Base-by-base conservation (phyloP, 2,329 filamentous ascomycete genomes). In the Monascus ruber region DNA sequence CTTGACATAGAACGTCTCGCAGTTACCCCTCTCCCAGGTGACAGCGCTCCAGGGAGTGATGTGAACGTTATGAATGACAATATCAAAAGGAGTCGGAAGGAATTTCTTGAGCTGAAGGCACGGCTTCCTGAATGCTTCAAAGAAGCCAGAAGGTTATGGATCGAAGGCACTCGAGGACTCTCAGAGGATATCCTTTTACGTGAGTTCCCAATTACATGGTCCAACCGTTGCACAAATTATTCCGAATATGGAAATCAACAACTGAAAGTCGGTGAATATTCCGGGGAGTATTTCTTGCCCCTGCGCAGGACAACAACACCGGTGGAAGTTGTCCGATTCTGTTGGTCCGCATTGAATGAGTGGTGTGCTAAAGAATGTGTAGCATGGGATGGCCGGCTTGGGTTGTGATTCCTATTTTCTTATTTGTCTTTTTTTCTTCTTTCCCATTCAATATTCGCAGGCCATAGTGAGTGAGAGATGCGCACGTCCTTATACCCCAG, bases 331-430 rank as follows among this genome's bases (percentile, higher is more conserved):
- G 63, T 68, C 6, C 56, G 62, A 4, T 70, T 70, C 47, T 64
- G 62, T 6, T 57, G 58, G 45, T 52, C 53, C n/a, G 54, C 71
- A 33, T 46, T 74, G 42, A 56, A 55, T 11, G 65, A 70, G 42
- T 73, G 67, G 64, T 64, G 63, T 35, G 51, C 54, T 38, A 66
- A 60, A 39, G 65, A 72, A 53, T 59, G 57, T 9, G 53, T 72
- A 10, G 57, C 63, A 6, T 71, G 64, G 66, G 57, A 58, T 41
- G 58, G 59, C 34, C 59, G 58, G 34, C 53, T 68, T 38, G 56
- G 52, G 42, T 49, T 68, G 47, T 68, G 52, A 58, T 35, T 37
- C 17, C 36, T 40, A 17, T 17, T 35, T 7, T 34, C 5, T 17
- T 17, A 2, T 17, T 17, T 17, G 2, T 17, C 3, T 17, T 17